Conservation (phyloP, 257 asterid genomes). For the Jacaranda mimosifolia region DNA sequence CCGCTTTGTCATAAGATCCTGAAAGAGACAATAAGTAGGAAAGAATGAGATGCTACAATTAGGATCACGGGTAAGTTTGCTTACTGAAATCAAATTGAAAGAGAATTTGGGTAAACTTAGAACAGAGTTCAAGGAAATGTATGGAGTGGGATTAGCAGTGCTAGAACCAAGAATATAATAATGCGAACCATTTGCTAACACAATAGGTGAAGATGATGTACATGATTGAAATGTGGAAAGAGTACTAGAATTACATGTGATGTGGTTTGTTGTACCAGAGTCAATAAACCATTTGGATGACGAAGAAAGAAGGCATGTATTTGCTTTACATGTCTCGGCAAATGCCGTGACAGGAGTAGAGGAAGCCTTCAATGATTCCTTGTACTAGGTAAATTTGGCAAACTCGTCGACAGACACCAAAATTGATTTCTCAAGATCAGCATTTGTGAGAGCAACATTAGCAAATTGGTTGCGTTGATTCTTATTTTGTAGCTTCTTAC, state of each 20-base stretch:
- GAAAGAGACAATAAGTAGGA: too few species aligned
- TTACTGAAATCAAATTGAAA: neutral
- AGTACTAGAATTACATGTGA: neutral
- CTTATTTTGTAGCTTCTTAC: neutral
- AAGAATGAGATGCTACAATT: neutral
- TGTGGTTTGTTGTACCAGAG: neutral
- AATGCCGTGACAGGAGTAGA: neutral
- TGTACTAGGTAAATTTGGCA: neutral
- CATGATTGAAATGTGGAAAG: neutral
- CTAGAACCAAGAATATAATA: neutral
- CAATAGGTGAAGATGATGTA: neutral
- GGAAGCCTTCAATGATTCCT: neutral
- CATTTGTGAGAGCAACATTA: neutral
- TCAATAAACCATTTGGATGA: neutral
- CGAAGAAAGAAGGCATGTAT: neutral
- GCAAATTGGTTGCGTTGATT: neutral
- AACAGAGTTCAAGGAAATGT: neutral
- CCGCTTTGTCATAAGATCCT: neutral
- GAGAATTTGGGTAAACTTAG: neutral
- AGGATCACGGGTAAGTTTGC: neutral
- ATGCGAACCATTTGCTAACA: neutral
- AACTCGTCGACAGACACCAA: neutral
- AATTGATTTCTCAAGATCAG: too few species aligned
- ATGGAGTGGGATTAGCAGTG: neutral
- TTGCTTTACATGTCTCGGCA: neutral